A percentile compares a stretch with the other conserved stretches of the same genome.
These are phyloP conservation scores for Fraxinus excelsior DNA, from an alignment of 257 asterid genomes.

Conservation along the genomic window DNA sequence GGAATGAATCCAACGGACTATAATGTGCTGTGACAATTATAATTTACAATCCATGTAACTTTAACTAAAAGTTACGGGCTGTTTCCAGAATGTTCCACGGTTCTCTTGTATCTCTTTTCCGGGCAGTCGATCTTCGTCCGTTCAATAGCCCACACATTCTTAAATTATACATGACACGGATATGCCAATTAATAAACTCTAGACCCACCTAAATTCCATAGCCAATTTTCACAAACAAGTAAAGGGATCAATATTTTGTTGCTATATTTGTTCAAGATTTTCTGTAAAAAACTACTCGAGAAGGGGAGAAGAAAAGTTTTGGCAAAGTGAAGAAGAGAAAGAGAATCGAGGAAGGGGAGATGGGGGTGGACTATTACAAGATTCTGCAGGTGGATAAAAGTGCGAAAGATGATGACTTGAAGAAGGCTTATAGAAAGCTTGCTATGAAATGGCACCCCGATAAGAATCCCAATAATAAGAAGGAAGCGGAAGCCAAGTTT, in stretches of 20 bases:
- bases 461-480: not conserved
- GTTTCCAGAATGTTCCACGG: not conserved
- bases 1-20: too few relatives aligned
- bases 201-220: not conserved
- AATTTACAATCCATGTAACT: too few relatives aligned
- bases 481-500: conserved; percentile 26
- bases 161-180: not conserved
- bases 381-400: conserved; percentile 19
- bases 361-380: conserved; percentile 25
- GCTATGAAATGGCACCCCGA: too few relatives aligned
- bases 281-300: not conserved
- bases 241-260: not conserved
- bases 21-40: too few relatives aligned
- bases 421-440: too few relatives aligned
- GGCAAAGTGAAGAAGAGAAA: conserved; percentile 4
- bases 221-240: not conserved
- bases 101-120: not conserved
- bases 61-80: not conserved
- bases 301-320: not conserved
- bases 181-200: not conserved
- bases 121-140: not conserved
- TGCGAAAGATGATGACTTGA: conserved; percentile 25
- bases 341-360: conserved; percentile 3
- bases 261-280: not conserved
- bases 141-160: not conserved